phyloP scores from a whole-genome alignment of 805 yeast genomes.

The Kregervanrija pseudodelftensis region DNA sequence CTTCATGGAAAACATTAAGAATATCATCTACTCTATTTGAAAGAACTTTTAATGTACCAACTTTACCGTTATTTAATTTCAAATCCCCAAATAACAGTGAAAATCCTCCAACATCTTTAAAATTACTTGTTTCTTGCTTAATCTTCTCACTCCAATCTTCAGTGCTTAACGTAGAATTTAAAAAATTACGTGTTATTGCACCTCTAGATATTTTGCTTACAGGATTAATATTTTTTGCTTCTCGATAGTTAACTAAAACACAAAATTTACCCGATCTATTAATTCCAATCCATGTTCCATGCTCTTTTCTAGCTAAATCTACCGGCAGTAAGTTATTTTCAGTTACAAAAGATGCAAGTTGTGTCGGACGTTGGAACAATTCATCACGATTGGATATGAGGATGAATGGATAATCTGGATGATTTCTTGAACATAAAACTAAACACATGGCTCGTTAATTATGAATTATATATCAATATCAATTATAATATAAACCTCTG shows the following conservation, averaged over 20 bases:
- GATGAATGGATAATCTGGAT: constrained; percentile 69
- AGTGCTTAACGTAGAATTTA: constrained; percentile 27
- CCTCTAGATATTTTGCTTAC: constrained; percentile 37
- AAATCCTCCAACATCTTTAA: constrained; percentile 51
- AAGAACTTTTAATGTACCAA: constrained; percentile 36
- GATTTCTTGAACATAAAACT: constrained; percentile 55
- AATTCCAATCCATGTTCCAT: constrained; percentile 91
- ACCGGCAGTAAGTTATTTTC: constrained; percentile 51
- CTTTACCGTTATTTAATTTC: constrained; percentile 18
- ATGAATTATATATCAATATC: too few relatives aligned
- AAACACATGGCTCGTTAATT: constrained; percentile 58
- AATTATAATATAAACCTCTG: too few relatives aligned
- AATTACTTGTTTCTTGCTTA: constrained; percentile 19
- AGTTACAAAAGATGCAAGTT: constrained; percentile 36
- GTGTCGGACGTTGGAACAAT: constrained; percentile 65
- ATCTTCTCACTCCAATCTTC: constrained; percentile 40
- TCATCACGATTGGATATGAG: constrained; percentile 86
- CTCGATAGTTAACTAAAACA: constrained; percentile 70
- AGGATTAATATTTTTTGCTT: constrained; percentile 24
- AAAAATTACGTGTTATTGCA: constrained; percentile 32
- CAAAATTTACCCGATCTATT: constrained; percentile 50
- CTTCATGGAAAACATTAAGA: constrained; percentile 12
- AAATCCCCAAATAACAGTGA: constrained; percentile 51
- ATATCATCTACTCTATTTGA: constrained; percentile 39
- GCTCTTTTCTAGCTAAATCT: constrained; percentile 65